Percentiles rank a stretch among this genome's conserved stretches.
Evolutionary conservation across 192 early-diverging fungal species (phyloP).

Genomic region (Backusella macrospora): DNA sequence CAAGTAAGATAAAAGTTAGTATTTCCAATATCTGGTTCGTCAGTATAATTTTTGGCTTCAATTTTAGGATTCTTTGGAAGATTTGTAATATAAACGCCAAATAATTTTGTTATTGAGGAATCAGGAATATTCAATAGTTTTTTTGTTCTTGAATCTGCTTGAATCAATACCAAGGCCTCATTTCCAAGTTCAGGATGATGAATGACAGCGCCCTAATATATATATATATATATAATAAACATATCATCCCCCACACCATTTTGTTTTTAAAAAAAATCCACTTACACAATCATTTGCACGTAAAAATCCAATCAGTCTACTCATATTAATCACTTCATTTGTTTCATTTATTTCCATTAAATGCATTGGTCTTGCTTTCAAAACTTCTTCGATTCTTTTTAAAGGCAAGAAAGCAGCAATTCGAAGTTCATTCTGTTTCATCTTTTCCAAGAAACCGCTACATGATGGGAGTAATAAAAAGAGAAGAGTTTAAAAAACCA

Average conservation of each 20-base stretch:
- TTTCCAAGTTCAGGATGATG: neutral
- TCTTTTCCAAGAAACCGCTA: neutral
- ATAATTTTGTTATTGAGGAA: neutral
- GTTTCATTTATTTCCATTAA: neutral
- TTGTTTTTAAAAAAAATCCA: too few relatives aligned
- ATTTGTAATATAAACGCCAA: neutral
- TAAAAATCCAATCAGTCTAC: slow-evolving; percentile 4
- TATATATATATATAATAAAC: neutral
- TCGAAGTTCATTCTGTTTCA: neutral
- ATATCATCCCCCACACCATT: neutral
- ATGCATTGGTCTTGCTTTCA: neutral
- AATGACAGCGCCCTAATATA: neutral
- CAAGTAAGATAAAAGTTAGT: neutral
- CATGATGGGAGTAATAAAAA: neutral
- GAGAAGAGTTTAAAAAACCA: too few relatives aligned
- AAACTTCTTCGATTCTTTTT: neutral
- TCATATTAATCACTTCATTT: neutral
- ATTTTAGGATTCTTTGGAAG: neutral
- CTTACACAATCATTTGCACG: slow-evolving; percentile 2
- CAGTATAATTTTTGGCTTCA: neutral
- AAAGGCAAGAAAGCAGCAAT: neutral
- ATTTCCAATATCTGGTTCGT: neutral
- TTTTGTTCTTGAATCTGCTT: slow-evolving; percentile 6
- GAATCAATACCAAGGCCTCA: neutral
- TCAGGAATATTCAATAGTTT: neutral